Percentiles rank a stretch among this genome's conserved stretches.
Evolutionary conservation across 2,329 filamentous ascomycete species (phyloP).

Genomic region (Penicillium olsonii): DNA sequence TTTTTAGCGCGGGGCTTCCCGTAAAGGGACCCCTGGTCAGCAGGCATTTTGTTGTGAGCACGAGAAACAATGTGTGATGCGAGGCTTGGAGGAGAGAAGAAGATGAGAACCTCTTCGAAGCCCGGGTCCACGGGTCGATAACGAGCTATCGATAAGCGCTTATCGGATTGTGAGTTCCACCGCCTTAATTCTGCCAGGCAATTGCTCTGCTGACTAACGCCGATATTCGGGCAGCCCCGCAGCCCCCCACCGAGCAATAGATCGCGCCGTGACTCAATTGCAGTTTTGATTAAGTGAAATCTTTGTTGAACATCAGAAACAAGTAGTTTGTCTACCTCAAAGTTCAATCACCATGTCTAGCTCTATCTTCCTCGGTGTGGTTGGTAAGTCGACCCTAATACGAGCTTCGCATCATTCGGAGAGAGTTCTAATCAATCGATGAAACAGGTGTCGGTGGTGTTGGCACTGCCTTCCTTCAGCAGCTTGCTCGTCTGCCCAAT

Average conservation of each 20-base stretch:
- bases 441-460: constrained; percentile 81
- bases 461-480: constrained; percentile 84
- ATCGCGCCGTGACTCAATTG: constrained; percentile 11
- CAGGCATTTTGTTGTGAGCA: constrained; percentile 11
- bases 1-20: constrained; percentile 65
- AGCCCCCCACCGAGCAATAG: constrained; percentile 9
- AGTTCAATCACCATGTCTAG: constrained; percentile 22
- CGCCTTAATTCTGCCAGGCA: constrained; percentile 8
- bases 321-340: background rate
- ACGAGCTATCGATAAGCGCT: constrained; percentile 1
- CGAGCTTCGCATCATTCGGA: background rate
- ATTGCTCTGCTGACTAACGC: constrained; percentile 9
- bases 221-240: constrained; percentile 12
- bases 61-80: background rate
- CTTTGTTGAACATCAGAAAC: constrained; percentile 15
- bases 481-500: constrained; percentile 71
- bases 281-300: constrained; percentile 1
- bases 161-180: background rate
- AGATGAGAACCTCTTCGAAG: too few relatives aligned
- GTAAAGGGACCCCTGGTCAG: constrained; percentile 60
- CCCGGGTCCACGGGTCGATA: too few relatives aligned
- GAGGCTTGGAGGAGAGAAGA: background rate
- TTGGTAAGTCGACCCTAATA: constrained; percentile 34
- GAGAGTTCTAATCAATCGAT: constrained; percentile 6
- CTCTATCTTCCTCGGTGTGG: constrained; percentile 46